phyloP scores from a whole-genome alignment of 257 asterid genomes.

The Nicotiana attenuata region DNA sequence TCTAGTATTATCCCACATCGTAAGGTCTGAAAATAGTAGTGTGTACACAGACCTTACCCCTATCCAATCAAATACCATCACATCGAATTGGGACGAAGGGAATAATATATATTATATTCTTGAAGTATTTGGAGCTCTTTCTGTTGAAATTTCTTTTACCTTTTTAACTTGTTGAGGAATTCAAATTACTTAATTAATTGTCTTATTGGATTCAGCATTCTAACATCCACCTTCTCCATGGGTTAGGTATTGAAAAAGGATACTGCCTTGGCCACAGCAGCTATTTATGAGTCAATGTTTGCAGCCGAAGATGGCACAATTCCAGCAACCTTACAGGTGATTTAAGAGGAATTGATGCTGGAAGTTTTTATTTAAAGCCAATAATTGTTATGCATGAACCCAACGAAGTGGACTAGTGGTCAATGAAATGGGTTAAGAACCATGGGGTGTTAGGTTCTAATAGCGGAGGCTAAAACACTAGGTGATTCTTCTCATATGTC shows the following conservation, averaged over 20 bases:
- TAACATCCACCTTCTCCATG: slow-evolving; percentile 11
- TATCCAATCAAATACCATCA: no score
- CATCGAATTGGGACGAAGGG: no score
- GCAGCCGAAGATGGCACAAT: slow-evolving; percentile 91
- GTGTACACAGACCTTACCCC: no score
- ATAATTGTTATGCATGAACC: neutral
- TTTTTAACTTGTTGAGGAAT: neutral
- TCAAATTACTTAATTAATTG: neutral
- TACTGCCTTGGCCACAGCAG: slow-evolving; percentile 92
- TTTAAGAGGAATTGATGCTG: neutral
- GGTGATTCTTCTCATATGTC: no score
- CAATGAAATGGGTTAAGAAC: no score
- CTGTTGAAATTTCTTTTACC: neutral
- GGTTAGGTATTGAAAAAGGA: slow-evolving; percentile 77
- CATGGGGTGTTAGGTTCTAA: no score
- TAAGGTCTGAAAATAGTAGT: no score
- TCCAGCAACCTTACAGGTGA: slow-evolving; percentile 95
- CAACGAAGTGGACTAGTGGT: no score
- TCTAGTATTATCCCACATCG: no score
- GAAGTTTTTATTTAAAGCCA: neutral
- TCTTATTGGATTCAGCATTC: neutral
- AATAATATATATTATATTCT: no score
- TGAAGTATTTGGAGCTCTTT: no score
- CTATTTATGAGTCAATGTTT: slow-evolving; percentile 90
- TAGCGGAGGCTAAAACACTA: no score